Evolutionary conservation across 2,329 filamentous ascomycete species (phyloP), one percentile per base, ranked within the genome.

Genomic region (Colletotrichum sp.): DNA sequence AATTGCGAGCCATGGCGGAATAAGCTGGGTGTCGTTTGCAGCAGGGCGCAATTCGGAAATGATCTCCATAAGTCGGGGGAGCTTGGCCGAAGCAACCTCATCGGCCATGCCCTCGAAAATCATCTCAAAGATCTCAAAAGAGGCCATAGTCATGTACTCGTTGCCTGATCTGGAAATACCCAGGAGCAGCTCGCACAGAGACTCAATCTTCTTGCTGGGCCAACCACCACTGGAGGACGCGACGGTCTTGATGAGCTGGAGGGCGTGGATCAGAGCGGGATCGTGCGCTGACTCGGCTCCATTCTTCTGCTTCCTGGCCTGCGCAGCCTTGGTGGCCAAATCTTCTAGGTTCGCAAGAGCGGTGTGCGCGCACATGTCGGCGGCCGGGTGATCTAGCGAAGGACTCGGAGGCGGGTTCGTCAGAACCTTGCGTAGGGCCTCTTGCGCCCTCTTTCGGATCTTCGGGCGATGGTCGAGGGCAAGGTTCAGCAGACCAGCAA

Each of bases 91-190:
- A 0, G 96, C 95, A 65, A 96, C 90, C 79, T 98, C 95, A 79
- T 96, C 94, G n/a, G 89, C 92, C 94, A 99, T 96, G 9, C 96
- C 94, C 80, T 94, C 94, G 79, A 99, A 99, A 60, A 99, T 98
- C 83, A 98, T 94, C 84, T 99, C 97, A 81, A 99, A 99, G 6
- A 99, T 96, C 79, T 98, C 96, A 80, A 99, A 98, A 0, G 96
- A 95, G 13, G 95, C 94, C 93, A 99, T 98, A 36, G 96, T 98
- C 88, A 99, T 93, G 84, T 96, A 98, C 83, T 99, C 96, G 83
- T 98, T 98, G 84, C 93, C 97, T 10, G 95, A 96, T 82, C 93
- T 93, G 34, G 96, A 96, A 77, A 99, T 98, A 79, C 93, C 93
- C 79, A 99, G 91, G 74, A 99, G 87, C 70, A 98, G 87, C 84